Evolutionary conservation across 208 protist genomes (phyloP).

Genomic region (Herpetomonas samuelpessoai): DNA sequence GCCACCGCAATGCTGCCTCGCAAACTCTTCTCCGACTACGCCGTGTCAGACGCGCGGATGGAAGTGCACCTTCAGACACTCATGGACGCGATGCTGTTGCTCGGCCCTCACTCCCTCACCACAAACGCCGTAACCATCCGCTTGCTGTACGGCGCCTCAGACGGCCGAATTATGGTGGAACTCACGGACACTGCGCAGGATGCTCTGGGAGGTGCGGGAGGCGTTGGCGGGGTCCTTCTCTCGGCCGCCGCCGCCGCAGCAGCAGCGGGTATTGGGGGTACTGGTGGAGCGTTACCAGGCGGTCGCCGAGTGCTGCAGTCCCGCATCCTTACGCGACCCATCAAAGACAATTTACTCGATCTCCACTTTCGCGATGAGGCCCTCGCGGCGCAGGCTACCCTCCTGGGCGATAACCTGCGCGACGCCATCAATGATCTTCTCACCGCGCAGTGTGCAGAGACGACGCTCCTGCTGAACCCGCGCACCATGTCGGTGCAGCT

Average conservation of each 20-base stretch:
- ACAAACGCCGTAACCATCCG: slow-evolving; percentile 23
- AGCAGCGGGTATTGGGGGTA: not conserved
- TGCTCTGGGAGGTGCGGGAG: not conserved
- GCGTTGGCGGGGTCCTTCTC: not conserved
- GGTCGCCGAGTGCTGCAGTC: slow-evolving; percentile 48
- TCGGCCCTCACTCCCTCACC: slow-evolving; percentile 27
- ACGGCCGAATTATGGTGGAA: slow-evolving; percentile 68
- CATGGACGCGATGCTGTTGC: slow-evolving; percentile 66
- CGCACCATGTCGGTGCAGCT: slow-evolving; percentile 40
- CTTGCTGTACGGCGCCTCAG: slow-evolving; percentile 49
- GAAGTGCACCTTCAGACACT: slow-evolving; percentile 60
- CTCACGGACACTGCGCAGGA: slow-evolving; percentile 20
- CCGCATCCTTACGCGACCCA: slow-evolving; percentile 58
- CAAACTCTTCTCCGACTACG: slow-evolving; percentile 74
- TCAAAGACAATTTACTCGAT: slow-evolving; percentile 50
- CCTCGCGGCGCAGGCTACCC: slow-evolving; percentile 38
- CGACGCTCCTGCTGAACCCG: slow-evolving; percentile 26
- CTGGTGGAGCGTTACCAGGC: slow-evolving; percentile 7
- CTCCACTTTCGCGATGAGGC: slow-evolving; percentile 53
- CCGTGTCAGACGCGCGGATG: slow-evolving; percentile 49
- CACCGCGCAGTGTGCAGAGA: slow-evolving; percentile 55
- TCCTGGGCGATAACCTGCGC: slow-evolving; percentile 55
- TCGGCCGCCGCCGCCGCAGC: not conserved
- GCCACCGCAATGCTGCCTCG: slow-evolving; percentile 70
- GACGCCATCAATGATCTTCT: slow-evolving; percentile 60